These are phyloP conservation scores for Cicer judaicum DNA, from an alignment of 306 rosid genomes.

Conservation along the genomic window DNA sequence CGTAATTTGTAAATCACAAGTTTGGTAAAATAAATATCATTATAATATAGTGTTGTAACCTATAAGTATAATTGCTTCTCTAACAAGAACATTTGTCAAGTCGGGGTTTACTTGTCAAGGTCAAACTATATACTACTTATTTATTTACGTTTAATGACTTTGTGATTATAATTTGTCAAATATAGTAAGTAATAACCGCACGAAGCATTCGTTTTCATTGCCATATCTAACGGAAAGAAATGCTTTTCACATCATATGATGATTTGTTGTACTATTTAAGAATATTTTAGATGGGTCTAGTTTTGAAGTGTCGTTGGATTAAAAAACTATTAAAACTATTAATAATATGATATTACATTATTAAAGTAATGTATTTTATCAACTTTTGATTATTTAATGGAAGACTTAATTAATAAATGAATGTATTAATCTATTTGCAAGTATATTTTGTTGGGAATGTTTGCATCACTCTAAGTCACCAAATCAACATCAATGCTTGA, in stretches of 20 bases:
- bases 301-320: neutral
- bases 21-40: neutral
- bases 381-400: neutral
- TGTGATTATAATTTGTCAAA: slow-evolving; percentile 2
- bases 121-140: too few relatives aligned
- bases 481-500: neutral
- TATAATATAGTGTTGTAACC: neutral
- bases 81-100: neutral
- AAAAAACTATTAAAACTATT: neutral
- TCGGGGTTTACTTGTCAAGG: neutral
- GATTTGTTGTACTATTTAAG: slow-evolving; percentile 9
- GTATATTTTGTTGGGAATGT: neutral
- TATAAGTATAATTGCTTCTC: neutral
- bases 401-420: neutral
- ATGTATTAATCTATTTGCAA: neutral
- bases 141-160: too few relatives aligned
- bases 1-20: neutral
- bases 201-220: neutral
- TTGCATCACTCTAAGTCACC: slow-evolving; percentile 13
- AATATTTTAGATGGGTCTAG: neutral
- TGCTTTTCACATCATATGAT: neutral
- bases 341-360: neutral
- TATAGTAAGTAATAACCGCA: neutral
- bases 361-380: neutral
- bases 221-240: neutral